Evolutionary conservation across 129 eudicot genomes (phyloP).

Genomic region (Ambrosia trifida): DNA sequence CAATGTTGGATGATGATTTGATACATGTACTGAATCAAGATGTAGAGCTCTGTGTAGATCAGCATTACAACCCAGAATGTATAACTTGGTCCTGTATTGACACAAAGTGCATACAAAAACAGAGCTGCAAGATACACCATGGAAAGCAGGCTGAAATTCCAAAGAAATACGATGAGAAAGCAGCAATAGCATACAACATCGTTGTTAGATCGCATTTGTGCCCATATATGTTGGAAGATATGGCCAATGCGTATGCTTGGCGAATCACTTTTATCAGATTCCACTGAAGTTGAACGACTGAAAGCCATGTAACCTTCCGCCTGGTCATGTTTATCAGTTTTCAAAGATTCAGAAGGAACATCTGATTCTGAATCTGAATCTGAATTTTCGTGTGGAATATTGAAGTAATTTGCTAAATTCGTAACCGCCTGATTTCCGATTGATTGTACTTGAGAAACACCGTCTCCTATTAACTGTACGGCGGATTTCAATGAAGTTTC

Average conservation of each 20-base stretch:
- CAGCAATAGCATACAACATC: constrained; percentile 58
- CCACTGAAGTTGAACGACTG: constrained; percentile 38
- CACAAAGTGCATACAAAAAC: constrained; percentile 54
- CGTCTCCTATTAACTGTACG: constrained; percentile 48
- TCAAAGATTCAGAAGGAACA: constrained; percentile 26
- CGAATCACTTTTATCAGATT: constrained; percentile 48
- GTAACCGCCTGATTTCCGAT: constrained; percentile 49
- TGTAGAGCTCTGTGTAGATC: constrained; percentile 48
- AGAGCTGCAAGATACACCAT: constrained; percentile 56
- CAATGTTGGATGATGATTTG: constrained; percentile 59
- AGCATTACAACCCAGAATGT: constrained; percentile 53
- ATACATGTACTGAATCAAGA: constrained; percentile 53
- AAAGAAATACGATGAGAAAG: constrained; percentile 48
- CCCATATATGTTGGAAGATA: constrained; percentile 41
- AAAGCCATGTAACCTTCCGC: constrained; percentile 31
- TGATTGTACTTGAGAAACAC: constrained; percentile 50
- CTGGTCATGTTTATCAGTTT: constrained; percentile 37
- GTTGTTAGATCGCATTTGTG: constrained; percentile 54
- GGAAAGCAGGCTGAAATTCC: constrained; percentile 61
- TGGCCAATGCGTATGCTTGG: constrained; percentile 29
- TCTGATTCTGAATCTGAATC: constrained; percentile 34
- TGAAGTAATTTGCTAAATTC: constrained; percentile 47
- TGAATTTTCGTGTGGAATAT: constrained; percentile 49
- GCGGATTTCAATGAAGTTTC: constrained; percentile 44
- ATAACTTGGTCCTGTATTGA: constrained; percentile 57